phyloP scores from a whole-genome alignment of 1,284 basidiomycete species.

The Pseudomicrostroma phylloplanum region DNA sequence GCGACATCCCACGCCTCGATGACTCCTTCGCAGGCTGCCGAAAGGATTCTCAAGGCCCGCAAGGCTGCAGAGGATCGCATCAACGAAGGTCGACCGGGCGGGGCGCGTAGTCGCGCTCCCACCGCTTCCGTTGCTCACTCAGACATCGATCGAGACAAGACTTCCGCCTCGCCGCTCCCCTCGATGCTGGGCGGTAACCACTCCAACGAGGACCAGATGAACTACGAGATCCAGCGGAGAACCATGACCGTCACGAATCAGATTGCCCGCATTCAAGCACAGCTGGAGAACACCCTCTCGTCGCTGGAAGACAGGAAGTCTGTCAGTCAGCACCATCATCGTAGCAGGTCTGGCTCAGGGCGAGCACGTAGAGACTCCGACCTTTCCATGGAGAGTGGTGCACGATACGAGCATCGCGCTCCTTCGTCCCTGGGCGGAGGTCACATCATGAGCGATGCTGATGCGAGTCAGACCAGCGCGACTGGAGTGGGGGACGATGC shows the following conservation, averaged over 20 bases:
- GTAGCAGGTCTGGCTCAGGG: conserved; percentile 12
- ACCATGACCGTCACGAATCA: conserved; percentile 42
- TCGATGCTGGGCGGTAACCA: conserved; percentile 17
- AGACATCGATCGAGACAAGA: not conserved
- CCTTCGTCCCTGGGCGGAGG: conserved; percentile 25
- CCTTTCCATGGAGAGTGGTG: conserved; percentile 19
- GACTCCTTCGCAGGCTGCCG: conserved; percentile 21
- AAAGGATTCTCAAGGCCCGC: conserved; percentile 35
- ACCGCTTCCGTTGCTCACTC: conserved; percentile 10
- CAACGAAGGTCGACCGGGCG: conserved; percentile 16
- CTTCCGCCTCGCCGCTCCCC: not conserved
- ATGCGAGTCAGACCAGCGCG: not conserved
- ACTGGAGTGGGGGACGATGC: not conserved
- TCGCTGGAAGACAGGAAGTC: conserved; percentile 36
- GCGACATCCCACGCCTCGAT: conserved; percentile 13
- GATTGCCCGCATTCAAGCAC: conserved; percentile 41
- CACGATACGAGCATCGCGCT: conserved; percentile 24
- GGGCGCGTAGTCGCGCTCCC: not conserved
- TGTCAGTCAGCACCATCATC: conserved; percentile 29
- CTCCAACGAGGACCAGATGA: conserved; percentile 47
- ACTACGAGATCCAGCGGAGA: conserved; percentile 40
- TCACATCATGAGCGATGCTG: not conserved
- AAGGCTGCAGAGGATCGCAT: conserved; percentile 41
- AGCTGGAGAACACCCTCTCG: conserved; percentile 40
- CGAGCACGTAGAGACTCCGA: conserved; percentile 23